Conservation (phyloP, 306 rosid species). For the Purshia tridentata region DNA sequence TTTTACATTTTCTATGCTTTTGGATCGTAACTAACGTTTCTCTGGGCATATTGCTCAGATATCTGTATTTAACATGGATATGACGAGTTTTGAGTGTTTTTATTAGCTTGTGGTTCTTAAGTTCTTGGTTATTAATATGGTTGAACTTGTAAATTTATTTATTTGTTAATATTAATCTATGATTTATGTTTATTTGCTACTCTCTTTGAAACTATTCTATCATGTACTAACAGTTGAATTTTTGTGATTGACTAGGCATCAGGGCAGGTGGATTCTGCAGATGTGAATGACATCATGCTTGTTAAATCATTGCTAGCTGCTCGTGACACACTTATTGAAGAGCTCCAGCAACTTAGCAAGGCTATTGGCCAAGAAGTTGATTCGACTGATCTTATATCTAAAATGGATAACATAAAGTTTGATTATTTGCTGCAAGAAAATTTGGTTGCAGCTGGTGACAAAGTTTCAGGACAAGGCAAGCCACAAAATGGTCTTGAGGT, state of each 20-base stretch:
- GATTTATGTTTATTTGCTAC: background rate
- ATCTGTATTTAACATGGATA: background rate
- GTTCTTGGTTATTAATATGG: background rate
- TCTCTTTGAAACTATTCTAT: background rate
- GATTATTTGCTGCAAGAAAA: conserved; percentile 39
- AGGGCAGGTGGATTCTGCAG: conserved; percentile 40
- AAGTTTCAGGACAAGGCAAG: conserved; percentile 64
- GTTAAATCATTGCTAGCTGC: conserved; percentile 65
- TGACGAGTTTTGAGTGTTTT: background rate
- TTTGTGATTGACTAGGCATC: conserved; percentile 45
- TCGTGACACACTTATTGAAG: conserved; percentile 75
- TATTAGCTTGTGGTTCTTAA: background rate
- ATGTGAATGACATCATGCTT: conserved; percentile 45
- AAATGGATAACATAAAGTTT: conserved; percentile 54
- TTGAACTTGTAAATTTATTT: background rate
- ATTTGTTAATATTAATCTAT: background rate
- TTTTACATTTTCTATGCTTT: background rate
- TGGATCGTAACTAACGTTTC: background rate
- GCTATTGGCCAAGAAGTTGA: conserved; percentile 58
- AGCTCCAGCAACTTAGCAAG: conserved; percentile 60
- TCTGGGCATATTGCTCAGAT: background rate
- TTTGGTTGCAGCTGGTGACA: conserved; percentile 34
- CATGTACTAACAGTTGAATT: conserved; percentile 35
- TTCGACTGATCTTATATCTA: conserved; percentile 62
- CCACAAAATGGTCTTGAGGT: conserved; percentile 77